Conservation (phyloP, 2,329 filamentous ascomycete genomes). For the Periconia sp. region DNA sequence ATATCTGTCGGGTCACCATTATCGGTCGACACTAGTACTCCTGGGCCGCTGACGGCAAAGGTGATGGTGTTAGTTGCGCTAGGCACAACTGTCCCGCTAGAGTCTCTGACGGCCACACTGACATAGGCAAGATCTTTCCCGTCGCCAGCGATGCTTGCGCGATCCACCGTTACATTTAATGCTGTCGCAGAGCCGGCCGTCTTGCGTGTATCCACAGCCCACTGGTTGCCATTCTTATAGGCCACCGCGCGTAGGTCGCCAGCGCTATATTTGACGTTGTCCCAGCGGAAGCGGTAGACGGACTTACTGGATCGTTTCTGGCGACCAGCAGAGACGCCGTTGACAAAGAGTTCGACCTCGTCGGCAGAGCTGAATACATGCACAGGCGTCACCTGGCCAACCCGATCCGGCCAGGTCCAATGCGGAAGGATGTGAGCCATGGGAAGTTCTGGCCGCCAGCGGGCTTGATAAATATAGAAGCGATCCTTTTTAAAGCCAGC, state of each 20-base stretch:
- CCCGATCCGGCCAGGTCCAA: constrained; percentile 56
- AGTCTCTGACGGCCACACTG: constrained; percentile 50
- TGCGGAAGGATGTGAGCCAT: constrained; percentile 59
- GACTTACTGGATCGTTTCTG: constrained; percentile 32
- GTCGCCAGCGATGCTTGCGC: constrained; percentile 41
- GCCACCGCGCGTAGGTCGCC: constrained; percentile 53
- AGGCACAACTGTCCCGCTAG: constrained; percentile 48
- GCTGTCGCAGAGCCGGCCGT: constrained; percentile 47
- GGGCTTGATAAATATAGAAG: constrained; percentile 58
- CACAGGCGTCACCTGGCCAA: constrained; percentile 54
- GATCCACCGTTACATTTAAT: constrained; percentile 47
- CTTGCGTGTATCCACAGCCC: constrained; percentile 39
- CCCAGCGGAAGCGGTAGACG: constrained; percentile 58
- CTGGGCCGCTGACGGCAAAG: constrained; percentile 22
- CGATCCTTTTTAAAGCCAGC: constrained; percentile 61
- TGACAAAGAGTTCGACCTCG: constrained; percentile 59
- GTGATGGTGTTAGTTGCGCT: constrained; percentile 46
- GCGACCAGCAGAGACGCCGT: constrained; percentile 51
- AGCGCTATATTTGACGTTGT: constrained; percentile 52
- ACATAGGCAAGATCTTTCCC: constrained; percentile 53
- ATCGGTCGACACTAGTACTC: constrained; percentile 44
- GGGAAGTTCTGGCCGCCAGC: constrained; percentile 53
- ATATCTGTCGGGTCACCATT: constrained; percentile 49
- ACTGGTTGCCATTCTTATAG: constrained; percentile 51
- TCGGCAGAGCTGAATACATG: constrained; percentile 57